Evolutionary conservation across 176 grass and related monocot species (phyloP), one percentile per base, ranked within the genome.

Genomic region (Saccharum spontaneum): DNA sequence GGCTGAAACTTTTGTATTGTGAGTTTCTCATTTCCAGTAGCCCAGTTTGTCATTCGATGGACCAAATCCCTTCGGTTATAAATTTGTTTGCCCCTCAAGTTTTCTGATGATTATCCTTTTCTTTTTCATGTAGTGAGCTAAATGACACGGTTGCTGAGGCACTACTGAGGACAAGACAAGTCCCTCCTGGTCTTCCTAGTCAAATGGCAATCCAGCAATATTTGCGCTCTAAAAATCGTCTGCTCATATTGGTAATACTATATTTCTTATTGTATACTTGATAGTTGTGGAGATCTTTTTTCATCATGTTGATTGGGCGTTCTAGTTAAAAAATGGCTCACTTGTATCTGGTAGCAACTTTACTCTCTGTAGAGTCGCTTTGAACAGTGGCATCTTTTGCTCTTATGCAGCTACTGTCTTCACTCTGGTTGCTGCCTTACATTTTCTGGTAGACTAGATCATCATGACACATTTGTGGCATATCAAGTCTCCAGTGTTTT

Each of bases 1-100:
- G 97, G 94, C 97, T 39, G 97, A 99, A 92, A 99, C 90, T 81
- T 99, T 99, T 84, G 94, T 96, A 86, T 96, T 92, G 97, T 96
- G 34, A 90, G 88, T 18, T 83, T 60, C 20, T 81, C 1, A n/a
- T 90, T 69, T 87, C 31, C 38, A 71, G 30, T 87, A 55, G 31
- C 61, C 59, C 24, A 43, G 5, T 38, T 86, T 72, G 10, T 78
- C 48, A 22, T 26, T 82, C 66, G 18, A 31, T 73, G 59, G 23
- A 75, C 69, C 14, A 20, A 26, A 13, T 43, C 43, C 13, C 20
- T 84, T 76, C 40, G 15, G 41, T 67, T 45, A 49, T 76, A 62
- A 77, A 3, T 62, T 68, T 83, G 20, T 38, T 79, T 79, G 40
- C 24, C 50, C 6, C 23, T 52, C 40, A 73, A 10, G 23, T n/a